Base-by-base conservation (phyloP, 2,329 filamentous ascomycete species). In the Leptographium lundbergii region DNA sequence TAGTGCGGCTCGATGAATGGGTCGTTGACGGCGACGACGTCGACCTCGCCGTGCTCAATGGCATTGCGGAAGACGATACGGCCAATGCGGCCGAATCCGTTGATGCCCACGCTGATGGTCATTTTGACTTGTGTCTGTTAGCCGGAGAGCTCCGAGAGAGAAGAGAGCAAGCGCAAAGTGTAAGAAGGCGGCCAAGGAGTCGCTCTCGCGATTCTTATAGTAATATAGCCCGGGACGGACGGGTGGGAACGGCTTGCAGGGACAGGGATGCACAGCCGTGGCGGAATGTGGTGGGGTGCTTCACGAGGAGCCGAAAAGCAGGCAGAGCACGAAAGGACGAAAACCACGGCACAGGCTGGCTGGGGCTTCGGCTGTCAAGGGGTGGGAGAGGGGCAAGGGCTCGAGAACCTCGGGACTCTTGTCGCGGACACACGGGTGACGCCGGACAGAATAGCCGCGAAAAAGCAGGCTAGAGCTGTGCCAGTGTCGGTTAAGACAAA, bases 71-170 rank as follows among this genome's bases (percentile, higher is more conserved):
- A 94, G 82, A 97, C 87, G 76, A 99, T 96, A 77, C 94, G 89
- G 73, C 94, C 94, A 79, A 99, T 99, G 79, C 94, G 91, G 81
- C 94, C 94, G 83, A 99, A 99, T 77, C 94, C 92, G 88, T 96
- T 97, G 87, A 96, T 96, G 77, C 91, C 91, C 74, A 95, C 89
- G 85, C 95, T 84, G 74, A 80, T 74, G 73, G 73, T 70, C 77
- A 81, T 81, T 65, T 69, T 80, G 69, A 66, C 69, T 62, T 51
- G 32, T 54, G 14, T 39, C 13, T 6, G 34, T 36, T 36, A 36
- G 34, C 34, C 9, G 10, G 34, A 11, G 10, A 11, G 19, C 11
- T 25, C 17, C 9, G 50, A 24, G 22, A 24, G 39, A 54, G 10
- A 56, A 53, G 34, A 17, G 39, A 60, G 50, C 50, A 50, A 29